These are phyloP conservation scores for Corymbia calophylla DNA, from an alignment of 441 rosid genomes.

Conservation along the genomic window DNA sequence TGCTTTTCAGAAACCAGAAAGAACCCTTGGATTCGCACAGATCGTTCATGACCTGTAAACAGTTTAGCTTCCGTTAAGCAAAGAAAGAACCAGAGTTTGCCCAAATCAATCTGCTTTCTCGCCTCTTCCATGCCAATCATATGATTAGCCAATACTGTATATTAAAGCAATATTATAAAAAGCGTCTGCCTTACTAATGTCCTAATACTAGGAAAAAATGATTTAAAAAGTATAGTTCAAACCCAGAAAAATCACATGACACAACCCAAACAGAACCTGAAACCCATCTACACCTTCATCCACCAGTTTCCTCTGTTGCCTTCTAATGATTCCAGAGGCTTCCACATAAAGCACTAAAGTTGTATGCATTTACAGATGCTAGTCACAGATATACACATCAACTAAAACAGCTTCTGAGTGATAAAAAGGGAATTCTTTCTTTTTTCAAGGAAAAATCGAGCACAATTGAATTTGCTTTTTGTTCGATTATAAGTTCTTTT, in stretches of 20 bases:
- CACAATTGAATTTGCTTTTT: neutral
- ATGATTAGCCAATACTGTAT: neutral
- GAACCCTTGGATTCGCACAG: constrained; percentile 57
- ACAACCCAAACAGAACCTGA: neutral
- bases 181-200: neutral
- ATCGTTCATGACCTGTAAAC: constrained; percentile 67
- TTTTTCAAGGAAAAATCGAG: neutral
- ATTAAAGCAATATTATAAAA: neutral
- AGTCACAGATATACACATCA: neutral
- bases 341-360: neutral
- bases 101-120: neutral
- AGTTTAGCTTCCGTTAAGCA: neutral
- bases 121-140: neutral
- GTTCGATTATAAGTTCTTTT: neutral
- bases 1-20: constrained; percentile 57
- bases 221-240: neutral
- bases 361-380: neutral
- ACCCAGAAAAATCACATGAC: neutral
- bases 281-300: neutral
- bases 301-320: neutral
- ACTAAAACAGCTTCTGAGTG: neutral
- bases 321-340: neutral
- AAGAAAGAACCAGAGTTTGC: neutral
- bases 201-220: neutral
- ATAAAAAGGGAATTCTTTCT: neutral